Evolutionary conservation across 2,329 filamentous ascomycete genomes (phyloP), one percentile per base, ranked within the genome.

Genomic region (Drechslerella coelobrocha): DNA sequence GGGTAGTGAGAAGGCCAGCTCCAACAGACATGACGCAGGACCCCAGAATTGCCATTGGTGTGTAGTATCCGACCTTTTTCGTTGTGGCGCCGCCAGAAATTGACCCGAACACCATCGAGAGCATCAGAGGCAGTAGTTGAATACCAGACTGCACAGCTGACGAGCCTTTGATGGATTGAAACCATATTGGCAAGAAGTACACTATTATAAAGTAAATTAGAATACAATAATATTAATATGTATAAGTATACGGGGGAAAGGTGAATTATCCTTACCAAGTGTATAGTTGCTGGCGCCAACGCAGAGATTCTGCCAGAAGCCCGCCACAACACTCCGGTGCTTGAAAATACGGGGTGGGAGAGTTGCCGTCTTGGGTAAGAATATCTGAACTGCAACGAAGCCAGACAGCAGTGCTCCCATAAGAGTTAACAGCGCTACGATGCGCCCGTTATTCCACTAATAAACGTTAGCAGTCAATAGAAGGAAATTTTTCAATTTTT

Each of bases 1-100:
- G 77, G 0, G 80, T 81, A 0, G 84, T 83, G 68, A 87, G 80
- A 61, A 87, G 80, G 12, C 84, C 85, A 2, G 79, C 77, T 7
- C 84, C 84, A 61, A 85, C 75, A 41, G 82, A 78, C 79, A 82
- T 81, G 69, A 80, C 79, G 2, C 84, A 81, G 7, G 81, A 81
- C 8, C 62, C 45, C 14, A 81, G 34, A 10, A 86, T 78, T 82
- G 86, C 85, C 17, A 81, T 81, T 0, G 83, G 85, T 2, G 83
- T 82, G 72, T 87, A 88, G 76, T 88, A 87, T 37, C 86, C 86
- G 31, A 85, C 78, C 57, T 80, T 81, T 57, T 83, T 81, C 0
- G 83, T 85, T 45, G 80, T 72, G 0, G 77, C 77, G 26, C 84
- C 84, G 2, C 82, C 81, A 0, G 82, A 56, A 61, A 84, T 77